phyloP scores from a whole-genome alignment of 371 early-diverging fungal genomes.

The Lichtheimia corymbifera region DNA sequence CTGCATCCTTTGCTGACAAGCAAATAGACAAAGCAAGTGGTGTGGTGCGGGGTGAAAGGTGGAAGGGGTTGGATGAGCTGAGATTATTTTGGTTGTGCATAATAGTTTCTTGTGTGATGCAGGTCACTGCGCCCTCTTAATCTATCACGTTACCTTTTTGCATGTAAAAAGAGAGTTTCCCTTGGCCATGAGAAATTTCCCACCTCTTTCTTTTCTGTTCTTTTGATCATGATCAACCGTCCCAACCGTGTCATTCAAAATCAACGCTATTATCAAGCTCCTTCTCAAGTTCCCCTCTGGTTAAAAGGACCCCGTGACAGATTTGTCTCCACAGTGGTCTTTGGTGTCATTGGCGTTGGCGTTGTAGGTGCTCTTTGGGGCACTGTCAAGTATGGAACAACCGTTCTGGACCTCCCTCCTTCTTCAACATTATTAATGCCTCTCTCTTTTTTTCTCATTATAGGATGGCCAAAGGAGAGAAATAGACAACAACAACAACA shows the following conservation, averaged over 20 bases:
- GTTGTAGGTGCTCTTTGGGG: constrained; percentile 32
- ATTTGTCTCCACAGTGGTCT: constrained; percentile 23
- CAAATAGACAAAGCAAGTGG: no score
- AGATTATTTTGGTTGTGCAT: no score
- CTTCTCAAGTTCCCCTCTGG: constrained; percentile 30
- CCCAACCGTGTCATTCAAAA: constrained; percentile 37
- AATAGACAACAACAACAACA: constrained; percentile 1
- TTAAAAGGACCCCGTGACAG: constrained; percentile 37
- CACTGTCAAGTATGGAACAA: constrained; percentile 24
- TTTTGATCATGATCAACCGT: constrained; percentile 30
- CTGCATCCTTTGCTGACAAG: no score
- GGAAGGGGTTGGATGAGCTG: no score
- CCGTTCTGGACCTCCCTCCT: background rate
- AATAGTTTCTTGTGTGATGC: no score
- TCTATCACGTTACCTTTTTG: background rate
- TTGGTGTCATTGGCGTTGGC: constrained; percentile 35
- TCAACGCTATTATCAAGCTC: constrained; percentile 42
- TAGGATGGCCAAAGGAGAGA: constrained; percentile 18
- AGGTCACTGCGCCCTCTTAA: no score
- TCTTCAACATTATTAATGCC: background rate
- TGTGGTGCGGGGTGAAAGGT: no score
- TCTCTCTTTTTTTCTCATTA: background rate
- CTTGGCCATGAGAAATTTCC: constrained; percentile 5
- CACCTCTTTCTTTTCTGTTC: constrained; percentile 15
- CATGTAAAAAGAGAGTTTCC: background rate